Conservation (phyloP, 768 basidiomycete species). For the Tephrocybe sp. region DNA sequence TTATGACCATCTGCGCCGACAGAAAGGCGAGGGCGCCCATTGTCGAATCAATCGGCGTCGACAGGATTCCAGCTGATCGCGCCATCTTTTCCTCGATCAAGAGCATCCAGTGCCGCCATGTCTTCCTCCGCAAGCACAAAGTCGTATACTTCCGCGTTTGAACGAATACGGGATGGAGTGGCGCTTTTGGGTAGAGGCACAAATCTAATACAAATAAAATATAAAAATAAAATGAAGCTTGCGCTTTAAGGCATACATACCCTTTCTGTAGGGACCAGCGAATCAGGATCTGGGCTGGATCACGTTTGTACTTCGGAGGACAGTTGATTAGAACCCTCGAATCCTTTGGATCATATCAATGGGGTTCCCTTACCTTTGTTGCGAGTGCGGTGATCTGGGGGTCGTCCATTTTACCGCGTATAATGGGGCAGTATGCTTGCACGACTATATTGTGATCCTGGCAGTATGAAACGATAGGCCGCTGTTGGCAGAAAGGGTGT, state of each 20-base stretch:
- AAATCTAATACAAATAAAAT: slow-evolving; percentile 45
- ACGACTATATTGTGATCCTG: slow-evolving; percentile 54
- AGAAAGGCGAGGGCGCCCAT: neutral
- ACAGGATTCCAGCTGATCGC: slow-evolving; percentile 86
- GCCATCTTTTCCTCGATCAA: slow-evolving; percentile 74
- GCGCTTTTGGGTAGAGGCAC: slow-evolving; percentile 83
- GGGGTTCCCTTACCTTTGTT: slow-evolving; percentile 60
- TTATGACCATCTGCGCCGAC: too few species aligned
- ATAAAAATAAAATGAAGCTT: neutral
- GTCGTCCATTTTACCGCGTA: slow-evolving; percentile 58
- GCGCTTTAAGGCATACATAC: slow-evolving; percentile 33
- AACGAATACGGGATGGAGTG: slow-evolving; percentile 63
- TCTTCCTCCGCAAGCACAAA: slow-evolving; percentile 69
- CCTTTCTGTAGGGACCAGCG: slow-evolving; percentile 89
- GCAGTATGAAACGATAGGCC: slow-evolving; percentile 75
- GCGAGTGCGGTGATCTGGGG: slow-evolving; percentile 53
- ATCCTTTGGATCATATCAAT: too few species aligned
- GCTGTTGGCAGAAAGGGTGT: slow-evolving; percentile 82
- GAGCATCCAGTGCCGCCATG: slow-evolving; percentile 57
- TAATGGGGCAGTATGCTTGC: slow-evolving; percentile 76
- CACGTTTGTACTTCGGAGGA: slow-evolving; percentile 27
- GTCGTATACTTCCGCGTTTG: slow-evolving; percentile 73
- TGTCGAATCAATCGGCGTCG: slow-evolving; percentile 38
- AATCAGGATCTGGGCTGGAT: slow-evolving; percentile 77
- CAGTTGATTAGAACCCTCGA: too few species aligned